phyloP scores from a whole-genome alignment of 1,284 basidiomycete species.

The Papiliotrema fonsecae region DNA sequence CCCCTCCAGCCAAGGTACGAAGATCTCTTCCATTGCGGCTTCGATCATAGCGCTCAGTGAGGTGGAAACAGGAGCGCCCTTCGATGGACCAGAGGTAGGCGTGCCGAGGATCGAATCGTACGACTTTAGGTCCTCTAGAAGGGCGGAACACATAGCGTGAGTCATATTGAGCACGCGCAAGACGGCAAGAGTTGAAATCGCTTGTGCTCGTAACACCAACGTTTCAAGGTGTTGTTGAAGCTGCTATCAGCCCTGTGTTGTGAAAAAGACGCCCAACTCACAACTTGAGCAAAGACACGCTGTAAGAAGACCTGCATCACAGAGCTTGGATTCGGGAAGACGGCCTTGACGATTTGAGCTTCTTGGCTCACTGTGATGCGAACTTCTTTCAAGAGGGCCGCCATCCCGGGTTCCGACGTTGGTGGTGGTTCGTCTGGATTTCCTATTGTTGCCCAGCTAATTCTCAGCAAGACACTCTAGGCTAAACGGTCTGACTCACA shows the following conservation, averaged over 20 bases:
- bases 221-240: slow-evolving; percentile 92
- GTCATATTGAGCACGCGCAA: slow-evolving; percentile 86
- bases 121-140: slow-evolving; percentile 88
- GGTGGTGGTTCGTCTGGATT: slow-evolving; percentile 77
- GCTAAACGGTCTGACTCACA: slow-evolving; percentile 53
- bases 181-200: slow-evolving; percentile 81
- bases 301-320: slow-evolving; percentile 99
- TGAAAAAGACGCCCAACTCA: slow-evolving; percentile 47
- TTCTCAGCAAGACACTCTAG: background rate
- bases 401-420: slow-evolving; percentile 71
- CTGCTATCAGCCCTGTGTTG: slow-evolving; percentile 48
- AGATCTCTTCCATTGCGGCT: slow-evolving; percentile 91
- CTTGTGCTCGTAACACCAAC: slow-evolving; percentile 65
- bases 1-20: slow-evolving; percentile 89
- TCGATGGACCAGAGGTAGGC: slow-evolving; percentile 9
- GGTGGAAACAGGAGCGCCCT: slow-evolving; percentile 11
- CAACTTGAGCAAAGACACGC: slow-evolving; percentile 95
- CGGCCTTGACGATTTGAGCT: slow-evolving; percentile 95
- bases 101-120: slow-evolving; percentile 71
- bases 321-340: slow-evolving; percentile 94
- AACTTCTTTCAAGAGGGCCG: slow-evolving; percentile 80
- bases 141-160: slow-evolving; percentile 68
- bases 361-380: slow-evolving; percentile 88
- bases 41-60: slow-evolving; percentile 80
- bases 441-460: slow-evolving; percentile 73